Evolutionary conservation across 805 yeast genomes (phyloP).

Genomic region (Yarrowia porcina): DNA sequence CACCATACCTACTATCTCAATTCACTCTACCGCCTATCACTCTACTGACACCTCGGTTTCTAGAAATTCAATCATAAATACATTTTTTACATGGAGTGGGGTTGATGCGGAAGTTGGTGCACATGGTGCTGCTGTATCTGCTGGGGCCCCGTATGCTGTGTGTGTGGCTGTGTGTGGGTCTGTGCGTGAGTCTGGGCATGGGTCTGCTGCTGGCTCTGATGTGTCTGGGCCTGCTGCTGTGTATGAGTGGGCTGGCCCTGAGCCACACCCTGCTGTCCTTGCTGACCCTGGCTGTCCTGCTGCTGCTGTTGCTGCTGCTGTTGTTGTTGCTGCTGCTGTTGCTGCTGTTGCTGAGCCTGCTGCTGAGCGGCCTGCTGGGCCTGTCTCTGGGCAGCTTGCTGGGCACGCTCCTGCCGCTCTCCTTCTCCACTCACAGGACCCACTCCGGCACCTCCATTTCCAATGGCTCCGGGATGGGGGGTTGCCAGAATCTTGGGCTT

Average conservation of each 20-base stretch:
- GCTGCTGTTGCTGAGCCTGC: conserved; percentile 4
- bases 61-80: conserved; percentile 9
- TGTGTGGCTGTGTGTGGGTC: neutral
- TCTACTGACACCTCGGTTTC: no score
- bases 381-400: conserved; percentile 17
- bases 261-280: neutral
- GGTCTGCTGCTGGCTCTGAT: neutral
- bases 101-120: conserved; percentile 22
- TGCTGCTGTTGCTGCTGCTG: neutral
- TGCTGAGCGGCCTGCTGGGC: conserved; percentile 11
- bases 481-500: conserved; percentile 19
- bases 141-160: conserved; percentile 3
- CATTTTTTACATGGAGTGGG: conserved; percentile 17
- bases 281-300: neutral
- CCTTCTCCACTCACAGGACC: conserved; percentile 20
- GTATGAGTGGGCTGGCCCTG: neutral
- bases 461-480: conserved; percentile 14
- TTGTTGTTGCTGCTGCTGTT: neutral
- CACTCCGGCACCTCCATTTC: conserved; percentile 18
- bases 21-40: no score
- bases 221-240: neutral
- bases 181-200: neutral
- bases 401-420: conserved; percentile 16
- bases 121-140: conserved; percentile 17
- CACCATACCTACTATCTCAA: no score